phyloP scores from a whole-genome alignment of 306 rosid species.

The Trifolium dubium region DNA sequence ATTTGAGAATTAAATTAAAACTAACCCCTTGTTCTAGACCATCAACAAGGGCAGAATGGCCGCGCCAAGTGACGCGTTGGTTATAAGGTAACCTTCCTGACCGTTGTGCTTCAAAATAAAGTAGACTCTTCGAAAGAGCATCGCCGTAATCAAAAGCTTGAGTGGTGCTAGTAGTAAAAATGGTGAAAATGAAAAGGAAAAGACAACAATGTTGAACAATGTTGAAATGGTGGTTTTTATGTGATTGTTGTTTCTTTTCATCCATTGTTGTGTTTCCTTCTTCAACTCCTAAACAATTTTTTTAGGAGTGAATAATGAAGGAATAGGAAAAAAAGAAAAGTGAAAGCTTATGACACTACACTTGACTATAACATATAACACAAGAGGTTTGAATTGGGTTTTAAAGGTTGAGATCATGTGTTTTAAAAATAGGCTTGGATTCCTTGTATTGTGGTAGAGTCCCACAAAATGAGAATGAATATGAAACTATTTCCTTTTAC shows the following conservation, averaged over 20 bases:
- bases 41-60: constrained; percentile 97
- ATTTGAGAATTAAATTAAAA: neutral
- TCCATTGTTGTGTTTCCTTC: constrained; percentile 45
- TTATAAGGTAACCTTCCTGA: constrained; percentile 91
- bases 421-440: constrained; percentile 35
- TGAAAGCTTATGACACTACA: neutral
- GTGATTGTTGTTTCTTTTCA: constrained; percentile 33
- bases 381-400: constrained; percentile 42
- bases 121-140: constrained; percentile 86
- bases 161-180: constrained; percentile 26
- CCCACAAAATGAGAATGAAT: constrained; percentile 49
- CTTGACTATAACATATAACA: neutral
- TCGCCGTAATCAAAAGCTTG: constrained; percentile 70
- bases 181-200: constrained; percentile 43
- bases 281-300: constrained; percentile 54
- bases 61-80: constrained; percentile 93
- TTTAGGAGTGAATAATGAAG: constrained; percentile 62
- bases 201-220: constrained; percentile 40
- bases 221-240: constrained; percentile 24
- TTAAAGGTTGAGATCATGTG: constrained; percentile 38
- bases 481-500: constrained; percentile 21
- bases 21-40: constrained; percentile 91
- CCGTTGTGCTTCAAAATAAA: constrained; percentile 94
- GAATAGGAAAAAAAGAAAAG: constrained; percentile 38
- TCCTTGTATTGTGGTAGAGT: constrained; percentile 32